Base-by-base conservation (phyloP, 2,329 filamentous ascomycete genomes). In the Leptographium flavum region DNA sequence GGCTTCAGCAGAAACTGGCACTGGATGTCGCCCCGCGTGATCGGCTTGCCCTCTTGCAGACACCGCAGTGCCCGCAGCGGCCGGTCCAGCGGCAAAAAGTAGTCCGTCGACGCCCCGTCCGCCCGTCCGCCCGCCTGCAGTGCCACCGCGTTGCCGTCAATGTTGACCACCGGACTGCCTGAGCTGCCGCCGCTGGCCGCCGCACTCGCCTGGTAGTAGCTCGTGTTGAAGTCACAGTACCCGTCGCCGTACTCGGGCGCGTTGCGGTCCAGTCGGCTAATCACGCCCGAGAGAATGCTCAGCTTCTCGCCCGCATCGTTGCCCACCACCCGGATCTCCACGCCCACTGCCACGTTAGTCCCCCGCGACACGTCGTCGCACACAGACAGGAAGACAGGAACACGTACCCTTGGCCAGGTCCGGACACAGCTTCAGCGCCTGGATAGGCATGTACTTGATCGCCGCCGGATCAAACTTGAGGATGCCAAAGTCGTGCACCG, bases 281-380 rank as follows among this genome's bases (percentile, higher is more conserved):
- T 98, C 46, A 98, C 90, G 56, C 92, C 92, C 6, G 92, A 96
- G 47, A 98, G 69, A 55, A 98, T 98, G 69, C 87, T 95, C 54
- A 98, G 78, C 66, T 98, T 98, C 63, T 98, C 92, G 53, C 92
- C 92, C 27, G 92, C 92, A 69, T 98, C 92, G 63, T 98, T 98
- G 66, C 92, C 92, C 6, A 98, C 92, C 2, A 98, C 92, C 53
- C 93, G 76, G 54, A 98, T 96, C 64, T 98, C 92, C 14, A 85
- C 79, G 45, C 92, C 92, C 44, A 98, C 90, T 66, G 46, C 41
- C 3, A 25, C 9, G 4, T 32, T 15, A 36, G 17, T 32, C 4
- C 30, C 25, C 25, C n/a, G n/a, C n/a, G n/a, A n/a, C n/a, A n/a
- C n/a, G n/a, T n/a, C n/a, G n/a, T n/a, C n/a, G n/a, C n/a, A 30